Conservation (phyloP, 495 filamentous ascomycete genomes). For the Saxophila tyrrhenica region DNA sequence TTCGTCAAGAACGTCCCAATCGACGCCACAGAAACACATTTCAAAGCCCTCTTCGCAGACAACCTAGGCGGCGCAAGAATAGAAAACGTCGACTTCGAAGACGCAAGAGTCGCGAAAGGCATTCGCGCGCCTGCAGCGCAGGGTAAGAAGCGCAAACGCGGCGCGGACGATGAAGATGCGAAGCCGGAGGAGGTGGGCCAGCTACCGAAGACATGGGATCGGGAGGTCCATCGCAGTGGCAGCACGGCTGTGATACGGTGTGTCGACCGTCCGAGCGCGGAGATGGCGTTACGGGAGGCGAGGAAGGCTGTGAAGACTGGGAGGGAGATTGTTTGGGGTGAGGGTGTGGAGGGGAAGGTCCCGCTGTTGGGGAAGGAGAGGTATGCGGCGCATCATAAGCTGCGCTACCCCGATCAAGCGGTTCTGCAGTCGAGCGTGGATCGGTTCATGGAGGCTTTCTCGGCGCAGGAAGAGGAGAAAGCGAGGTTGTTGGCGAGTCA, state of each 20-base stretch:
- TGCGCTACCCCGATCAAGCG: conserved; percentile 56
- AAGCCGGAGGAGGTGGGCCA: conserved; percentile 32
- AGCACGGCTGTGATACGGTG: conserved; percentile 69
- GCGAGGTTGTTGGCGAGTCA: conserved; percentile 49
- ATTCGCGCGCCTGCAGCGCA: conserved; percentile 10
- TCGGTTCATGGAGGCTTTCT: conserved; percentile 67
- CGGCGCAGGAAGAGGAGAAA: conserved; percentile 52
- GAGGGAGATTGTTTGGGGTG: conserved; percentile 38
- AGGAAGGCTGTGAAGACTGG: conserved; percentile 47
- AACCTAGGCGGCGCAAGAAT: conserved; percentile 59
- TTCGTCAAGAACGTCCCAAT: conserved; percentile 82
- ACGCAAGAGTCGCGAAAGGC: conserved; percentile 25
- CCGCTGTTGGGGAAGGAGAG: conserved; percentile 21
- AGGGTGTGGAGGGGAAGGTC: conserved; percentile 30
- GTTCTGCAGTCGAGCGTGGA: conserved; percentile 60
- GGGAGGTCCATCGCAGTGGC: conserved; percentile 59
- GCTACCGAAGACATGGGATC: conserved; percentile 63
- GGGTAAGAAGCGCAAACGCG: conserved; percentile 34
- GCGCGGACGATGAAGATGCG: conserved; percentile 39
- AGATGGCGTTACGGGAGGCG: conserved; percentile 61
- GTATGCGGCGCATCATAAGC: conserved; percentile 52
- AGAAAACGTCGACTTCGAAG: conserved; percentile 63
- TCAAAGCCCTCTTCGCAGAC: conserved; percentile 59
- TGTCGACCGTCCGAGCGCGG: conserved; percentile 64
- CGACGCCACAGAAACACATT: conserved; percentile 65